Evolutionary conservation across 352 stramenopile species (phyloP).

Genomic region (Phytopythium boreale): DNA sequence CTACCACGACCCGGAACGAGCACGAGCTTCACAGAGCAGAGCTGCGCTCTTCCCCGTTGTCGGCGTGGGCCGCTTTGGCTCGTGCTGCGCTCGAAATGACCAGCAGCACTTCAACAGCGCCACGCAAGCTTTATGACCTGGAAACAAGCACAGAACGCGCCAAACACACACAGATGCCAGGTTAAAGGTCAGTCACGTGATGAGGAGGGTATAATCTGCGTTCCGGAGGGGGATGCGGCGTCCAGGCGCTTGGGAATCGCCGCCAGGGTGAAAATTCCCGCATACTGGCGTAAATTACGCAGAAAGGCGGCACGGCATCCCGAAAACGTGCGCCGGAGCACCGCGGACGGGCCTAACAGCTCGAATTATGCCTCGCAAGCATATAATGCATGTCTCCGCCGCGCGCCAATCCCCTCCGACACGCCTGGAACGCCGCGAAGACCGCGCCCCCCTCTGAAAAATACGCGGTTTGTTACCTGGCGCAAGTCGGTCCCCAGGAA

Average conservation of each 20-base stretch:
- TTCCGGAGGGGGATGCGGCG: neutral
- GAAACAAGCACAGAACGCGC: neutral
- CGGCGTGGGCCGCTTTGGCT: neutral
- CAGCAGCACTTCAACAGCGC: neutral
- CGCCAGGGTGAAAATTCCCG: constrained; percentile 24
- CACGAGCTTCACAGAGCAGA: neutral
- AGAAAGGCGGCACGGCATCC: constrained; percentile 4
- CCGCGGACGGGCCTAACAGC: neutral
- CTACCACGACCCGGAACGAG: neutral
- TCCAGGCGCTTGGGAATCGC: neutral
- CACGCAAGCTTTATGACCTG: neutral
- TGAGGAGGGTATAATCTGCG: neutral
- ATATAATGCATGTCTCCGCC: neutral
- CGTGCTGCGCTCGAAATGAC: neutral
- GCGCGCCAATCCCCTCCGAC: neutral
- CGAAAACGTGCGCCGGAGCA: constrained; percentile 3
- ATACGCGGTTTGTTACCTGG: constrained; percentile 39
- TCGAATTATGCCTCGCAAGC: neutral
- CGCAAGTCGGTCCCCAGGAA: constrained; percentile 15
- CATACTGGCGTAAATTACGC: constrained; percentile 22
- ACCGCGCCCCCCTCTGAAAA: constrained; percentile 21
- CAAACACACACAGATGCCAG: neutral
- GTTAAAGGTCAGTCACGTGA: neutral
- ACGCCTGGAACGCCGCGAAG: neutral
- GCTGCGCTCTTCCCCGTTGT: neutral